Conservation (phyloP, 768 basidiomycete genomes). For the Clitopilus hobsonii region DNA sequence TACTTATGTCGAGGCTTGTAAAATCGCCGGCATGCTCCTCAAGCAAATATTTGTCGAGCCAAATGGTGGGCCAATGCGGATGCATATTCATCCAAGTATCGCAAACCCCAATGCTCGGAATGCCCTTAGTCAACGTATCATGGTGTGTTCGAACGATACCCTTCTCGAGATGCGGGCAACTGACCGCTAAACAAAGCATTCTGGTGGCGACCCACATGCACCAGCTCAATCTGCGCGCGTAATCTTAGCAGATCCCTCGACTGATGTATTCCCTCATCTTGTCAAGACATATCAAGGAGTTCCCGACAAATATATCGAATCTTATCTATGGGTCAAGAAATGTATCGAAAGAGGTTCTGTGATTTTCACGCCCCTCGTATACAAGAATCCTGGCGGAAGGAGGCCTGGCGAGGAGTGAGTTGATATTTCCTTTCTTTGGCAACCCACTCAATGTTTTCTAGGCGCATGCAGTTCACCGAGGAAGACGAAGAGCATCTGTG, state of each 20-base stretch:
- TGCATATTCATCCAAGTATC: conserved; percentile 81
- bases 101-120: conserved; percentile 71
- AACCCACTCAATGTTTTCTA: conserved; percentile 19
- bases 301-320: conserved; percentile 73
- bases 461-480: conserved; percentile 74
- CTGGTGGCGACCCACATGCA: conserved; percentile 73
- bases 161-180: no score
- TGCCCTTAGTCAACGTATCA: conserved; percentile 64
- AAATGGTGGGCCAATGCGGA: conserved; percentile 57
- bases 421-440: not conserved
- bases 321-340: conserved; percentile 80
- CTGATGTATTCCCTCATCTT: conserved; percentile 69
- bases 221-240: conserved; percentile 69
- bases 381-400: conserved; percentile 81
- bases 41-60: conserved; percentile 70
- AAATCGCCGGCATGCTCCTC: conserved; percentile 66
- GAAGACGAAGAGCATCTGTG: conserved; percentile 74
- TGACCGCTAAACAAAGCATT: no score
- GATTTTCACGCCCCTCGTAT: conserved; percentile 69
- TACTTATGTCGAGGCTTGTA: conserved; percentile 82
- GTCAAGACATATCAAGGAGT: conserved; percentile 68
- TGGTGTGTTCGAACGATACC: no score
- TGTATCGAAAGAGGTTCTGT: conserved; percentile 68
- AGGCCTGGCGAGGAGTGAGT: conserved; percentile 78
- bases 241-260: conserved; percentile 76